Base-by-base conservation (phyloP, 164 flowering plant genomes). In the Chimonanthus salicifolius region DNA sequence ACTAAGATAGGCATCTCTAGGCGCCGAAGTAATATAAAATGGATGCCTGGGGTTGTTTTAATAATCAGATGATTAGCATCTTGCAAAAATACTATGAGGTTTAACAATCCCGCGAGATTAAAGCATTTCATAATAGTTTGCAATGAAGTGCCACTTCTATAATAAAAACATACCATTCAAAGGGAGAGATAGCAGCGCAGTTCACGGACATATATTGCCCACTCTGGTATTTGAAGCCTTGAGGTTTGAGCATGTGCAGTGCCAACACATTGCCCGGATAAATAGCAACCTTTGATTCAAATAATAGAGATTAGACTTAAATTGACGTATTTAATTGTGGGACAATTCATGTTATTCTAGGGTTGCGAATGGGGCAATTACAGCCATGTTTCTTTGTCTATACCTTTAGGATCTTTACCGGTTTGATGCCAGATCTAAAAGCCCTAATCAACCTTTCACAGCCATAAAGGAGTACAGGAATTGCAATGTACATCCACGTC, bases 181-280 rank as follows among this genome's bases (percentile, higher is more conserved):
- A 84, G 62, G 89, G 86, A 3, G 89, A 86, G 58, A 86, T 85
- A 0, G 86, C 86, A 8, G 83, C 75, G 72, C 89, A 86, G 64
- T 84, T 86, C 74, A 86, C 86, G 47, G 84, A 84, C 83, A 86
- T 81, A 79, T 86, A 86, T 66, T 86, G 89, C 44, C 89, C 89
- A 65, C 89, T 86, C 78, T 78, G 84, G 80, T 84, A 83, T 69
- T 73, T 83, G 79, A 83, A 86, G 6, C 89, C 89, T 8, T 83
- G 81, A 3, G 89, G 89, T 74, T 80, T 86, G 13, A 84, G 82
- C 86, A 84, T 84, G 75, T 81, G 85, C 51, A 86, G 77, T 7
- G 87, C 67, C 76, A 86, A 49, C 6, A 86, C 87, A 75, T 83
- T 83, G 69, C 86, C 87, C 5, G 84, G 89, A 71, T 86, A 83